Conservation (phyloP, 2,329 filamentous ascomycete genomes). For the Phyllosticta citribraziliensis region DNA sequence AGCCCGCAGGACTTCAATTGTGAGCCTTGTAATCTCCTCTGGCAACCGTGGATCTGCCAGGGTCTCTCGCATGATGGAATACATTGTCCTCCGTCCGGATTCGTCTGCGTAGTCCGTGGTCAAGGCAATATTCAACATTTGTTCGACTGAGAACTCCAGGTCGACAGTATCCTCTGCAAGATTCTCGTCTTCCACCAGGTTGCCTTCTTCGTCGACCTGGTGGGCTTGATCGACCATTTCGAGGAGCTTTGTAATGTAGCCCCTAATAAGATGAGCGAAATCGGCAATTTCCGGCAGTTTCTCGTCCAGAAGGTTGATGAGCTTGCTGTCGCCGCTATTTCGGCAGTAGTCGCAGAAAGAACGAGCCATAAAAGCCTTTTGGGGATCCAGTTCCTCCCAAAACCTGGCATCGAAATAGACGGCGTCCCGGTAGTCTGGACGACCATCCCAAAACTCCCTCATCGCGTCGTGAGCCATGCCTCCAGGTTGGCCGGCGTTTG, state of each 20-base stretch:
- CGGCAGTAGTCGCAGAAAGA: conserved; percentile 94
- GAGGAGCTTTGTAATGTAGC: conserved; percentile 62
- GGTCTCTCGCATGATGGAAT: conserved; percentile 74
- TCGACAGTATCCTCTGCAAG: conserved; percentile 67
- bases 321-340: conserved; percentile 60
- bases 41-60: conserved; percentile 79
- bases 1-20: conserved; percentile 68
- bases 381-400: conserved; percentile 73
- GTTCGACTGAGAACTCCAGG: conserved; percentile 91
- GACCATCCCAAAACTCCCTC: conserved; percentile 90
- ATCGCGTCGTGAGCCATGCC: conserved; percentile 91
- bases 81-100: conserved; percentile 92
- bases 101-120: conserved; percentile 97
- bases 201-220: conserved; percentile 42
- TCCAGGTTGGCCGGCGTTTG: conserved; percentile 80
- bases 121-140: conserved; percentile 82
- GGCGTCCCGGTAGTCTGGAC: conserved; percentile 69
- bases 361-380: conserved; percentile 80
- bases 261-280: conserved; percentile 76
- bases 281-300: conserved; percentile 93
- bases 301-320: conserved; percentile 70
- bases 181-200: conserved; percentile 38
- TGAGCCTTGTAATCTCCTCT: conserved; percentile 84
- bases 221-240: conserved; percentile 52
- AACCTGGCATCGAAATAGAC: conserved; percentile 64